Evolutionary conservation across 1,284 basidiomycete species (phyloP), one percentile per base, ranked within the genome.

Genomic region (Cutaneotrichosporon daszewskae): DNA sequence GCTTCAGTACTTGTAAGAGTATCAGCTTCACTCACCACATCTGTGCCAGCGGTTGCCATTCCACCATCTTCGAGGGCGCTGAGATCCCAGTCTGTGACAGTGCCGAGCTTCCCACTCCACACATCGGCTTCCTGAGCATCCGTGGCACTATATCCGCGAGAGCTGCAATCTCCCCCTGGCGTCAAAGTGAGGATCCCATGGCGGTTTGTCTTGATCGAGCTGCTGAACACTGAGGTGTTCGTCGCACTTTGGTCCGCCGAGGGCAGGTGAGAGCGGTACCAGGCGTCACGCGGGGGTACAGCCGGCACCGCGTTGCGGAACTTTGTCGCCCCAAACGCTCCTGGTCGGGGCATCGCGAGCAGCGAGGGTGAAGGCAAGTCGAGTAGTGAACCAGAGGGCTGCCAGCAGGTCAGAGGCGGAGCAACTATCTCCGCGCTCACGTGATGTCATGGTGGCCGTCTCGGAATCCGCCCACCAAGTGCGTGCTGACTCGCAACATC

Each of bases 241-340:
- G 40, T 19, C 16, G 50, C 43, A 17, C 40, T 31, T 18, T 29
- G 31, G 40, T 26, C 17, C 3, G 50, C 19, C 2, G 38, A 8
- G 0, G 64, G 57, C 7, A 65, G 49, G 18, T 40, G 17, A 5
- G 39, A 23, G 35, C 64, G 58, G 37, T 61, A 62, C 59, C 62
- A 68, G 37, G 51, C 56, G 33, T 63, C 62, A 20, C 57, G 44
- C 11, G 44, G 18, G 0, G 62, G 59, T 1, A 57, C 39, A 31
- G 47, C 38, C 1, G 58, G 51, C 3, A 59, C 47, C 3, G 66
- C 59, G 33, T 69, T 69, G 20, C 64, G 59, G 50, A 60, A 69
- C 37, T 69, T 69, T 16, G 63, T 62, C 2, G 63, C 63, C 11
- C 63, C 63, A 45, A 69, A 69, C 38, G 58, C n/a, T n/a, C n/a